Base-by-base conservation (phyloP, 371 early-diverging fungal genomes). In the Haplosporangium sp. region DNA sequence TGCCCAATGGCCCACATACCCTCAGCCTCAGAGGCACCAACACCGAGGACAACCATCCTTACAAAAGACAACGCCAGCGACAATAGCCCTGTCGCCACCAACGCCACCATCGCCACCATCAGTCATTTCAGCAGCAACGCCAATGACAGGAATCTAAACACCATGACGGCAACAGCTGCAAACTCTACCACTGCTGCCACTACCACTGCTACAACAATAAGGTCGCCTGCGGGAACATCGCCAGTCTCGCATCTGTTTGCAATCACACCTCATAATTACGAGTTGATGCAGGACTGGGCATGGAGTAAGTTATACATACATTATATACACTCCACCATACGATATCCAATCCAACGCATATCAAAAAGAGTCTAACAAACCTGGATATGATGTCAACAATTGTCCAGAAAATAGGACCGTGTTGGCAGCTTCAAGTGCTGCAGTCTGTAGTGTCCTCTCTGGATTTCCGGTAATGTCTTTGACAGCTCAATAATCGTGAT, bases 361-460 rank as follows among this genome's bases (percentile, higher is more conserved):
- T 29, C 29, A 29, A 29, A 29, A 29, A 29, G 29, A 29, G 29
- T 29, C 29, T 29, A 29, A 29, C 29, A 29, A 29, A 29, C 29
- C 29, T 29, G 29, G 29, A 29, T 29, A 29, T 29, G 4, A 29
- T 29, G 29, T 29, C 29, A 29, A 23, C 29, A 29, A 23, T 14
- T 62, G 38, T 23, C 20, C 56, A 88, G 90, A 81, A 2, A 84
- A 90, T 61, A 84, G 89, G 62, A 90, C 90, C 3, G 83, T 86
- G 10, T 58, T 87, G 47, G 90, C 89, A n/a, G 90, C 90, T 23
- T 87, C 88, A 10, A 81, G 84, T 65, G 90, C 89, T n/a, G 90
- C 89, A 6, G 82, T 86, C 18, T 82, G 82, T 13, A 85, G 88
- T 59, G 90, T 90, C 1, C 57, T 87, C 38, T 84, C 86, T 55